phyloP scores from a whole-genome alignment of 225 moss, liverwort and hornwort genomes.

The Antitrichia curtipendula region DNA sequence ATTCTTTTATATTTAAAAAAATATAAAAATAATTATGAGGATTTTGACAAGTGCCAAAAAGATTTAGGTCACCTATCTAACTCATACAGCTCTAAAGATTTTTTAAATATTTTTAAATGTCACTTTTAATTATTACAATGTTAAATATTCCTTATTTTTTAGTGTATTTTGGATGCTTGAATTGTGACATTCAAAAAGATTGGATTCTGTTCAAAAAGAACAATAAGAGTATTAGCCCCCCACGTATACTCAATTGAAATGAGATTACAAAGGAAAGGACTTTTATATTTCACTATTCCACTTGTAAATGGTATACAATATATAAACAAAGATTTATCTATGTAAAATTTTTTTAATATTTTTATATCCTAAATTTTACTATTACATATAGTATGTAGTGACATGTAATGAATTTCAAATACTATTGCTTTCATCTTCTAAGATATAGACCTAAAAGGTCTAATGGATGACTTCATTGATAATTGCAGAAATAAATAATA shows the following conservation, averaged over 20 bases:
- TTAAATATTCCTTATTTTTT: neutral
- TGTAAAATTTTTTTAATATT: neutral
- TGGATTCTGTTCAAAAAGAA: neutral
- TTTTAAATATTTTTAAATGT: neutral
- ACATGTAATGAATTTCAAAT: too few relatives aligned
- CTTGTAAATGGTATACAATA: neutral
- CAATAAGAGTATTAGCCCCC: neutral
- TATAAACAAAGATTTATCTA: neutral
- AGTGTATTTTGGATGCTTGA: neutral
- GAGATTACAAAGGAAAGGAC: neutral
- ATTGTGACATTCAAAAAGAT: neutral
- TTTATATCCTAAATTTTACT: neutral
- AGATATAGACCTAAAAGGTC: neutral
- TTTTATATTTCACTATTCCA: neutral
- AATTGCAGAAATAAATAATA: neutral
- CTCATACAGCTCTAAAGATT: neutral
- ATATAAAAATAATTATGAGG: neutral
- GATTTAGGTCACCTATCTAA: neutral
- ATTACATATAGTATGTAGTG: neutral
- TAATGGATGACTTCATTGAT: neutral
- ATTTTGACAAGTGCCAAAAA: neutral
- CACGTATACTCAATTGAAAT: neutral
- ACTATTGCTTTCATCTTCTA: fast-evolving
- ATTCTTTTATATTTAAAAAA: neutral
- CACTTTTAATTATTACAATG: neutral